Base-by-base conservation (phyloP, 108 stramenopile species). In the Halocafeteria seosinensis region DNA sequence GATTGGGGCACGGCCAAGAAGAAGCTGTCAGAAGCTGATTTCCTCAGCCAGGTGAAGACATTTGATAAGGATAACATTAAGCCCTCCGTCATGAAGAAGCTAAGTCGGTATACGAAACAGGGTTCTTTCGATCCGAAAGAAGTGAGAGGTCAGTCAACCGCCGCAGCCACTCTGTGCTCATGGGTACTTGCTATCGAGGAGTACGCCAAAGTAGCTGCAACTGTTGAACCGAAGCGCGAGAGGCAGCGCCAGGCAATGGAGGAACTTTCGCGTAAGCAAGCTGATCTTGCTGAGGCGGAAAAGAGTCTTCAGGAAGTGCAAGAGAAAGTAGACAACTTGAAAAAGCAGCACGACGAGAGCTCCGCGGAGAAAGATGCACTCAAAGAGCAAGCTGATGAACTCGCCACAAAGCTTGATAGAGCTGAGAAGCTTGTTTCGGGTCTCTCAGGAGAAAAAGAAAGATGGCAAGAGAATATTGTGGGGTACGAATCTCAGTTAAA, bases 171-270 rank as follows among this genome's bases (percentile, higher is more conserved):
- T 1, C 50, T 84, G 64, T 84, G 82, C 74, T 71, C 72, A 1
- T 84, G 82, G 82, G 81, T 81, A 17, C 78, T 79, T 62, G 82
- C 82, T 24, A 81, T 84, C 25, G 81, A 78, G 50, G 29, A 79
- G 23, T 84, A 78, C 67, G 78, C 81, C 28, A 78, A 75, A 31
- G 80, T 81, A 0, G 67, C 73, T 25, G 75, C 75, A 35, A 79
- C 81, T 26, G 82, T 84, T 8, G 82, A 81, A n/a, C 82, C 82
- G 25, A 84, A 84, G 71, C 36, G 82, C 0, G 76, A 71, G 1
- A 67, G 68, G 27, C 67, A 80, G 37, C 71, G 76, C 37, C 72
- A 61, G 8, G 82, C 82, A 23, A 70, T 72, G 71, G 71, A 78
- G 3, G 50, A 52, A 29, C 69, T 84, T 17, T 72, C 71, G 8